Evolutionary conservation across 495 filamentous ascomycete species (phyloP), one percentile per base, ranked within the genome.

Genomic region (Venustampulla echinocandica): DNA sequence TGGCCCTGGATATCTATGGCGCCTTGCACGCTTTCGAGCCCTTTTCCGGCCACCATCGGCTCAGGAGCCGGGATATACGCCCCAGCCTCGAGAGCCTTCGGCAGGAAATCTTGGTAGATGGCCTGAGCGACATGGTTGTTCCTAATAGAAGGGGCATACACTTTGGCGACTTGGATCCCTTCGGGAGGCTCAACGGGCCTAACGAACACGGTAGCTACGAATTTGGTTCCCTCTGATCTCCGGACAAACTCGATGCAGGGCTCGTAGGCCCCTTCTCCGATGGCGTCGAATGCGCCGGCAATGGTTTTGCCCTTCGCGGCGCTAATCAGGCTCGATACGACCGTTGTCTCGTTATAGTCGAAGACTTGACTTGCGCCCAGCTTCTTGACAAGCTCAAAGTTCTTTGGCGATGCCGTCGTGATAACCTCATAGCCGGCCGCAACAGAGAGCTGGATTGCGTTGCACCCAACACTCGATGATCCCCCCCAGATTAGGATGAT

Each of bases 381-480:
- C 1, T 43, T 52, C 50, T 68, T 70, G 28, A 75, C 59, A 42
- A 68, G 70, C 0, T 68, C 68, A 28, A 74, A 69, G 56, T 84
- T 84, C 50, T 66, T 66, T 1, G 62, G 59, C 1, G 69, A 73
- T 0, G 74, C 64, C 0, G 77, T 80, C 0, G 72, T 63, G 38
- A 81, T 59, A 2, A 84, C 80, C 10, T 75, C 69, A 40, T 55
- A 60, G 1, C 57, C 57, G 1, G 57, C 54, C 6, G 51, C 49
- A 22, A 43, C 37, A 4, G 44, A 50, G 17, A 60, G 40, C 32
- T 58, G 54, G 22, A 57, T 49, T 3, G 51, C 50, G 32, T 50
- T 54, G 14, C 28, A 15, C 3, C 57, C 57, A 1, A 60, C 42
- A 17, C 50, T 52, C 13, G 54, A 52, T 1, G 53, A 41, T 4